phyloP scores from a whole-genome alignment of 2,329 filamentous ascomycete species.

The Penicillium crustosum region DNA sequence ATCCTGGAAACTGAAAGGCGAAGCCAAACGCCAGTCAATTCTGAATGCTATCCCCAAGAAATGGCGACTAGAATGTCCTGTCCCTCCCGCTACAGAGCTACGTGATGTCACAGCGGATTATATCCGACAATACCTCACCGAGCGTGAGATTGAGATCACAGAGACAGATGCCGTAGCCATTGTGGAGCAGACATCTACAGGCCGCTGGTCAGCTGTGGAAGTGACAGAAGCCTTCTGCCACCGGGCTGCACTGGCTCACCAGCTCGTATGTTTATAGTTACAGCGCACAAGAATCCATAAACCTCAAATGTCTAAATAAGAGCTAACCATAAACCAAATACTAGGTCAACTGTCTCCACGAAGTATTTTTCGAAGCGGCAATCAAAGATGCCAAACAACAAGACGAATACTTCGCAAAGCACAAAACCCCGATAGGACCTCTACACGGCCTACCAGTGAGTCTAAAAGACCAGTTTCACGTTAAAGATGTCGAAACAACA shows the following conservation, averaged over 20 bases:
- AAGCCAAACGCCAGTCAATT: conserved; percentile 56
- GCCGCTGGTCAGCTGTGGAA: conserved; percentile 57
- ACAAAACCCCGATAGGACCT: conserved; percentile 54
- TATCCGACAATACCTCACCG: conserved; percentile 56
- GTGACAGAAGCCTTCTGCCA: conserved; percentile 59
- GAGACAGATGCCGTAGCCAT: conserved; percentile 60
- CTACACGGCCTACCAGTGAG: conserved; percentile 64
- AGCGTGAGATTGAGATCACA: conserved; percentile 60
- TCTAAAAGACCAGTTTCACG: conserved; percentile 51
- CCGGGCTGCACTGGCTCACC: conserved; percentile 58
- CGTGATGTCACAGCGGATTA: conserved; percentile 58
- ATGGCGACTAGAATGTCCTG: conserved; percentile 52
- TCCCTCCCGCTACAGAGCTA: conserved; percentile 53
- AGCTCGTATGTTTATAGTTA: conserved; percentile 45
- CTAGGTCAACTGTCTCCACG: conserved; percentile 52
- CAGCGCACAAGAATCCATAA: background rate
- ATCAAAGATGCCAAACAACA: conserved; percentile 50
- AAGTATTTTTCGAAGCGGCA: conserved; percentile 57
- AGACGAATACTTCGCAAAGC: conserved; percentile 47
- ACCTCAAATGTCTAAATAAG: background rate
- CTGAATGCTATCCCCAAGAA: conserved; percentile 56
- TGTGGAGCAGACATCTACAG: conserved; percentile 53
- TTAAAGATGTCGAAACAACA: conserved; percentile 53
- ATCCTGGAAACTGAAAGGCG: conserved; percentile 53
- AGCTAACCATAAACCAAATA: background rate